Conservation (phyloP, 208 protist genomes). For the Acanthamoeba lenticulata region DNA sequence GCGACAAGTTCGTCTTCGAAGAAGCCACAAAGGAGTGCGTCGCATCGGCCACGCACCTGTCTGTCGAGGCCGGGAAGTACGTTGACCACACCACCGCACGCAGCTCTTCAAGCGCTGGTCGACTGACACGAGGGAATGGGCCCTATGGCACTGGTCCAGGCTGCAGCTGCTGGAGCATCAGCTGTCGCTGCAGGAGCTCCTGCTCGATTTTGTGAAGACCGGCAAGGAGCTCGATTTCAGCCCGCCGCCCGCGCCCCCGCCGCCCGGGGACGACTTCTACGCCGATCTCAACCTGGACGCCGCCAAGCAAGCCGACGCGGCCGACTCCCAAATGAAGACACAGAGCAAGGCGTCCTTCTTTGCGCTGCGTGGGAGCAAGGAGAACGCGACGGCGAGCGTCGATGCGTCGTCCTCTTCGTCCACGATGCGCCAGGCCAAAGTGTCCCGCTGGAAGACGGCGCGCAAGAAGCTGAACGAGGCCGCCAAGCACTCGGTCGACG, state of each 20-base stretch:
- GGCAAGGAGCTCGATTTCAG: conserved; percentile 10
- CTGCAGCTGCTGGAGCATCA: conserved; percentile 20
- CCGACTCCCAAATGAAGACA: neutral
- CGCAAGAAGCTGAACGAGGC: conserved; percentile 23
- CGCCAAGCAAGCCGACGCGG: neutral
- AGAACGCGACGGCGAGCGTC: neutral
- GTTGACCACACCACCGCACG: too few relatives aligned
- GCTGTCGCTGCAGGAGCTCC: neutral
- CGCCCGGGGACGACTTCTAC: neutral
- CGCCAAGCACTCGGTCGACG: neutral
- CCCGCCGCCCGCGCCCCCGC: neutral
- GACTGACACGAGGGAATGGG: too few relatives aligned
- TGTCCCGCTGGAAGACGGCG: neutral
- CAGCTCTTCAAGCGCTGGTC: too few relatives aligned
- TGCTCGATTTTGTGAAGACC: neutral
- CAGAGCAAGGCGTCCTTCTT: neutral
- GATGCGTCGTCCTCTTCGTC: neutral
- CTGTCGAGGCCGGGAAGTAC: neutral
- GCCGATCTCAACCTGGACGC: neutral
- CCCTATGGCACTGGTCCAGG: neutral
- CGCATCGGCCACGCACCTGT: neutral
- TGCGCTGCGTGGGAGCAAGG: neutral
- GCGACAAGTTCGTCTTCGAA: neutral
- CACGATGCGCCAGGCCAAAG: neutral
- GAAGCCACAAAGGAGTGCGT: neutral